These are phyloP conservation scores for Thraustotheca clavata DNA, from an alignment of 352 stramenopile species.

Conservation along the genomic window DNA sequence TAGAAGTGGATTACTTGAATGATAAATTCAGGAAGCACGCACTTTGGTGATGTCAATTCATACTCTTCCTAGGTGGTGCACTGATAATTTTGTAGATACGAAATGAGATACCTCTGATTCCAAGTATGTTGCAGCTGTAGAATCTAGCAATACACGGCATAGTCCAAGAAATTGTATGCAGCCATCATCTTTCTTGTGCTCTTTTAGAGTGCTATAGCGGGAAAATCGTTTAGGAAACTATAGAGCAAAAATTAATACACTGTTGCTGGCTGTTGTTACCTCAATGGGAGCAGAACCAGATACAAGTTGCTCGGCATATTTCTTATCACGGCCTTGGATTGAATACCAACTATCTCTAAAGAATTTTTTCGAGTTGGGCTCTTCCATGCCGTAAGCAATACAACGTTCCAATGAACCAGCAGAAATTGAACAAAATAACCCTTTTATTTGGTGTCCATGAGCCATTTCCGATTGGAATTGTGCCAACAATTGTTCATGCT, in stretches of 20 bases:
- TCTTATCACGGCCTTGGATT: not conserved
- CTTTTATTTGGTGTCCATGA: not conserved
- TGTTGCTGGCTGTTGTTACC: not conserved
- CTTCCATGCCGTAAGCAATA: not conserved
- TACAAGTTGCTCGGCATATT: not conserved
- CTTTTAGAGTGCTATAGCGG: not conserved
- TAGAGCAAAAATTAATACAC: not conserved
- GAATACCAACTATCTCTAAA: slow-evolving; percentile 1
- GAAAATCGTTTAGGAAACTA: not conserved
- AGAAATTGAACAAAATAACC: not conserved
- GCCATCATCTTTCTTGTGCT: not conserved
- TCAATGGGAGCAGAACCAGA: not conserved
- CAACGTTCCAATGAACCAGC: not conserved
- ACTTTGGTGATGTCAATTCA: not conserved
- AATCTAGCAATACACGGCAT: not conserved
- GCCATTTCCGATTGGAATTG: not conserved
- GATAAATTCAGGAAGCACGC: not conserved
- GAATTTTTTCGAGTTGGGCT: not conserved
- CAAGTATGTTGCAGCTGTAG: not conserved
- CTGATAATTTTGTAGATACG: not conserved
- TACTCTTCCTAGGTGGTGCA: not conserved
- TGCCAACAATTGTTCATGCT: not conserved
- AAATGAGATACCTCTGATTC: not conserved
- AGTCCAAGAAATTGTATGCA: not conserved
- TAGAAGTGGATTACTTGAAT: not conserved